These are phyloP conservation scores for Pseudogymnoascus sp. DNA, from an alignment of 2,329 filamentous ascomycete genomes.

Conservation along the genomic window DNA sequence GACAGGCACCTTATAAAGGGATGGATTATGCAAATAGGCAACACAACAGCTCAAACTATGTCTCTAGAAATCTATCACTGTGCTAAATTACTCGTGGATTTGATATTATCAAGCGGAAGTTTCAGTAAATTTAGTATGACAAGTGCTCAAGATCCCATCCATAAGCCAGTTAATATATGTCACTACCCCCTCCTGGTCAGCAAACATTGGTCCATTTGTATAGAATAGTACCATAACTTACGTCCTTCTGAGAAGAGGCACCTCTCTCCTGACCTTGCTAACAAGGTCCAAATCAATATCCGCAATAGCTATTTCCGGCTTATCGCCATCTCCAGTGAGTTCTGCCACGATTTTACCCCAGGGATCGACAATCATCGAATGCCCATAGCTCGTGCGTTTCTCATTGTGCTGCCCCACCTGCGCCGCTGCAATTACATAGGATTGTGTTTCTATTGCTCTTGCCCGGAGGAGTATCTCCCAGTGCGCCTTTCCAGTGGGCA, in stretches of 20 bases:
- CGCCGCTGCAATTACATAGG: slow-evolving; percentile 78
- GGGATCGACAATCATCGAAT: slow-evolving; percentile 76
- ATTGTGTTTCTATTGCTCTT: slow-evolving; percentile 80
- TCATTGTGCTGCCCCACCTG: slow-evolving; percentile 68
- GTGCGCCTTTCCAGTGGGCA: slow-evolving; percentile 75
- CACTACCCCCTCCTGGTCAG: not conserved
- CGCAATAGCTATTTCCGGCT: slow-evolving; percentile 39
- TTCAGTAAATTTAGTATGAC: not conserved
- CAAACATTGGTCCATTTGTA: not conserved
- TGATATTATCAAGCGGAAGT: not conserved
- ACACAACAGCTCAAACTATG: not conserved
- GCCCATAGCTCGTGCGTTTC: slow-evolving; percentile 73
- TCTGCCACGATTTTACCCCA: slow-evolving; percentile 71
- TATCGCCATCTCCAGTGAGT: slow-evolving; percentile 41
- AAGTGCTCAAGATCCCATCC: not conserved
- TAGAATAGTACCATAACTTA: slow-evolving; percentile 13
- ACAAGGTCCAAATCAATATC: slow-evolving; percentile 46
- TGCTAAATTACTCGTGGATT: not conserved
- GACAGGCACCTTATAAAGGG: not conserved
- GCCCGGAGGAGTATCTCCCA: slow-evolving; percentile 75
- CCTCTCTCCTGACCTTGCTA: slow-evolving; percentile 43
- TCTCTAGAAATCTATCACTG: not conserved
- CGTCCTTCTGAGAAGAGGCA: slow-evolving; percentile 48
- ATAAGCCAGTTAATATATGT: not conserved
- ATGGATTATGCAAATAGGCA: not conserved